Evolutionary conservation across 2,329 filamentous ascomycete genomes (phyloP), one percentile per base, ranked within the genome.

Genomic region (Diaporthe ampelina): DNA sequence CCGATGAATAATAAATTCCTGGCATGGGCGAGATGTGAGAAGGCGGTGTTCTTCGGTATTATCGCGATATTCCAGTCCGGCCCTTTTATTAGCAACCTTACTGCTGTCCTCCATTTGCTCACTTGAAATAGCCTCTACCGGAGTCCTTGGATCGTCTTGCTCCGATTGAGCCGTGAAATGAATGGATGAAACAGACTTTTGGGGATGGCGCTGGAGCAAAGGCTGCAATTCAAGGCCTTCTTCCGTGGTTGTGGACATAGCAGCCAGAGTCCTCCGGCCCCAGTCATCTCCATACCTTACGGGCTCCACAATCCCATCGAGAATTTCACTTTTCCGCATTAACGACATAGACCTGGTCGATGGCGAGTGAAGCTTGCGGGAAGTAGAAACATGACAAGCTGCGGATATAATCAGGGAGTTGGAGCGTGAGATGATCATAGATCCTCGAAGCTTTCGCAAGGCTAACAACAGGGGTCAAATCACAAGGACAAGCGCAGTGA

Each of bases 371-470:
- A 45, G 32, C 7, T 37, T n/a, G 6, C 37, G 29, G 9, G 10
- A 19, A 13, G 9, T 29, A 4, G 68, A 29, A 21, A 59, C 29
- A 19, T 59, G 68, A 43, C 68, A 70, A 70, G 68, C 68, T 24
- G 52, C 68, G 37, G 68, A 58, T 11, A 70, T 58, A 10, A 58
- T 43, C 17, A 70, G n/a, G 17, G 52, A 58, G 52, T 70, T 70
- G 26, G 48, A 40, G 9, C 48, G 19, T n/a, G 29, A 32, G 9
- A 59, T 45, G 3, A 70, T 37, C 52, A 70, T 70, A 11, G 29
- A 37, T 4, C 68, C 52, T 4, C 29, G 21, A 32, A 57, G 7
- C 15, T 17, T 24, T 21, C 7, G 35, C 3, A 8, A 32, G 24
- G 32, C 26, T 10, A 70, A 19, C 10, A 70, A 15, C 6, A 70